Evolutionary conservation across 2,329 filamentous ascomycete species (phyloP), one percentile per base, ranked within the genome.

Genomic region (Exophiala sp.): DNA sequence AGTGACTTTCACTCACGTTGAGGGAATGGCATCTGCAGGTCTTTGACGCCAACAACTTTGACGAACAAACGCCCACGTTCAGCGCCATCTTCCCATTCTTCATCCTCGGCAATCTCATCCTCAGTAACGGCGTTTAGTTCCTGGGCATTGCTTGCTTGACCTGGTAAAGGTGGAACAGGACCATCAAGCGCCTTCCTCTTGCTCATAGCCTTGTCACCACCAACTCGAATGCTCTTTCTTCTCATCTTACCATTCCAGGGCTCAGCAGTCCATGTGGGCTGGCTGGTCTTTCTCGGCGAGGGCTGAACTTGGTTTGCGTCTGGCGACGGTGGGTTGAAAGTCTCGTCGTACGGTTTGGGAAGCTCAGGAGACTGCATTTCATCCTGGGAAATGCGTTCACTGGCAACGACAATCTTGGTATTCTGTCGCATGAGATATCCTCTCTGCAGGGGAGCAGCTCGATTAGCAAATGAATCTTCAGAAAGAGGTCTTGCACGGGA

Each of bases 351-450:
- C 7, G 47, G 14, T 18, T 45, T 45, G 10, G 56, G 56, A 12
- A 57, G 44, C 9, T 24, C 55, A 41, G 60, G 58, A 12, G 52
- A 58, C 42, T 43, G 33, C 16, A 47, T 47, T 76, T 77, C 73
- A 58, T 87, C 79, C 61, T 87, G 86, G 70, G 90, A 86, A 52
- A 75, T 69, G 42, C 81, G 79, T 67, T 79, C 85, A 68, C 86
- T 95, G n/a, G 94, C 94, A 46, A 95, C 85, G 47, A 99, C 90
- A 50, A 99, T 82, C 72, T 97, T 97, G 3, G 92, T 97, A 73
- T 97, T 99, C 66, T 99, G 92, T 66, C 94, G 86, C 92, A 97
- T 99, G 42, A 97, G 80, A 68, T 99, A 99, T 52, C 94, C 94
- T 77, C 95, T 91, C 91, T 96, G 88, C 84, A 79, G 79, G 63